Base-by-base conservation (phyloP, 1,139 yeast genomes). In the Entelexis paramagnoliae region DNA sequence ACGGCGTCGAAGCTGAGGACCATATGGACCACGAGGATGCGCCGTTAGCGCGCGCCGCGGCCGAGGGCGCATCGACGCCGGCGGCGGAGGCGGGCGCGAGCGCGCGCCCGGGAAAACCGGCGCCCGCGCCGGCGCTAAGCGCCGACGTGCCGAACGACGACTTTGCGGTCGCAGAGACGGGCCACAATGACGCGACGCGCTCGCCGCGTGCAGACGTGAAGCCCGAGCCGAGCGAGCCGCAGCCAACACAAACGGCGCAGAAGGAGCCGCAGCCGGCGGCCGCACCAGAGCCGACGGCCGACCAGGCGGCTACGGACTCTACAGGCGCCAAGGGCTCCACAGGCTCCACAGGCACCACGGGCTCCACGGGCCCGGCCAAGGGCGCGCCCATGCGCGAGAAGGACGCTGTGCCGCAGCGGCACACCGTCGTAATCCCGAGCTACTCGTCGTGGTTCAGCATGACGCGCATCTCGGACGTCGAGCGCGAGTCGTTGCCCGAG, bases 401-500 rank as follows among this genome's bases (percentile, higher is more conserved):
- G 33, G 46, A 40, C 10, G 55, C 41, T 29, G n/a, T 55, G n/a
- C 58, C 49, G 53, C 98, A 91, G 69, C 80, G 94, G 0, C 96
- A 91, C 64, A 78, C 87, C 13, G 83, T 91, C 52, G 80, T 91
- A n/a, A 76, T 91, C 32, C 99, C 99, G 3, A 88, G 96, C 2
- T 91, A 89, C 65, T 78, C 96, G 3, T 72, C 83, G 41, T 91
- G 99, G 99, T 91, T 91, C 65, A 75, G 81, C 57, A 74, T 87
- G 76, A 74, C 74, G 49, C 78, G 76, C 55, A 78, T 89, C 49
- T 86, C 87, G 66, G 71, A 68, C 38, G 75, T 79, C 53, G 84
- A 79, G 63, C 71, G 70, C 52, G 83, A 83, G 63, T 84, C 96
- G 0, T 68, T 91, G 48, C 96, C 98, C 0, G 98, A 91, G 66